Conservation (phyloP, 78 protist species). For the Dictyostelium intermedium region DNA sequence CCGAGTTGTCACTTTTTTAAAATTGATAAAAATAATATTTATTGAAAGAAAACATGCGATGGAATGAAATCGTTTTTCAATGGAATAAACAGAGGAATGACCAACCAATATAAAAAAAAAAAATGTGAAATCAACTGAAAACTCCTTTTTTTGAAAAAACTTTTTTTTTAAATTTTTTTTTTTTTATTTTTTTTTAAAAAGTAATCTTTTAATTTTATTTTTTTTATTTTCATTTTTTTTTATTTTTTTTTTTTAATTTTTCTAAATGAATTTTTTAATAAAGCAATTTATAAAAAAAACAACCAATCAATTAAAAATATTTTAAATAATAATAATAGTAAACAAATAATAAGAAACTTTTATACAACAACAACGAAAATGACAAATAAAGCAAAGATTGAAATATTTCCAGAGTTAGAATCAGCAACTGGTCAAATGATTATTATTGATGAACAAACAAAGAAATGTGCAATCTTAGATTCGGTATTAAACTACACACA, state of each 20-base stretch:
- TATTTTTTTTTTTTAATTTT: not conserved
- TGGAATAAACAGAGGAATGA: not conserved
- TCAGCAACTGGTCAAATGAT: conserved; percentile 66
- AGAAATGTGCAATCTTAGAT: conserved; percentile 77
- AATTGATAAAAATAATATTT: no score
- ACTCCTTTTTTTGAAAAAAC: not conserved
- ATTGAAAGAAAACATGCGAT: not conserved
- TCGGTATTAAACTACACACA: conserved; percentile 63
- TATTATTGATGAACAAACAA: conserved; percentile 47
- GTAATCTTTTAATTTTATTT: not conserved
- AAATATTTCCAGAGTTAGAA: conserved; percentile 53
- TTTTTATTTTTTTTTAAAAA: not conserved
- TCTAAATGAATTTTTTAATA: not conserved
- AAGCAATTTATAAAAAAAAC: not conserved
- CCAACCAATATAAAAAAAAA: no score
- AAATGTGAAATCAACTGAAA: not conserved
- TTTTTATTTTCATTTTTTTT: not conserved
- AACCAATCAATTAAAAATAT: not conserved
- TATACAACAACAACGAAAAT: not conserved
- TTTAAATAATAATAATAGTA: not conserved
- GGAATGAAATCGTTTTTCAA: not conserved
- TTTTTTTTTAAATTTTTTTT: not conserved
- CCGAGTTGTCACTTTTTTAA: not conserved
- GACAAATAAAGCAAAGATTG: conserved; percentile 13
- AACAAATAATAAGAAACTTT: not conserved